Evolutionary conservation across 2,329 filamentous ascomycete species (phyloP).

Genomic region (Trichophyton verrucosum): DNA sequence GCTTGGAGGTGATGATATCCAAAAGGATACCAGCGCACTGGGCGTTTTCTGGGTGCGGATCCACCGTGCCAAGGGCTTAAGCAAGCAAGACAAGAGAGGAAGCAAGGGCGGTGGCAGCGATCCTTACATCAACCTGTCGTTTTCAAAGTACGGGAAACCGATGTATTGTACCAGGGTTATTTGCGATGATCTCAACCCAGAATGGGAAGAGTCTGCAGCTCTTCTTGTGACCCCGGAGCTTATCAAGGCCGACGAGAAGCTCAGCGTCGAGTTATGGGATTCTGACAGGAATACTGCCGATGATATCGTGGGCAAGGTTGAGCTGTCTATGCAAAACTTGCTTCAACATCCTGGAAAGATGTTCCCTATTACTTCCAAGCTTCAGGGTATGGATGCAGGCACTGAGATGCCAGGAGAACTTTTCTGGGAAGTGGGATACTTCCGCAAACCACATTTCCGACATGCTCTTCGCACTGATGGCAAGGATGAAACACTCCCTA

Average conservation of each 20-base stretch:
- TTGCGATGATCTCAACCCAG: constrained; percentile 81
- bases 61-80: constrained; percentile 72
- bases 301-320: constrained; percentile 88
- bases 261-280: constrained; percentile 93
- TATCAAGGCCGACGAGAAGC: constrained; percentile 84
- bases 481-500: constrained; percentile 64
- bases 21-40: constrained; percentile 71
- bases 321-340: constrained; percentile 86
- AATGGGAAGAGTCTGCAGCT: constrained; percentile 80
- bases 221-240: constrained; percentile 78
- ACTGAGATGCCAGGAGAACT: constrained; percentile 86
- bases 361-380: constrained; percentile 76
- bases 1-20: constrained; percentile 79
- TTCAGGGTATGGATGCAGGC: constrained; percentile 69
- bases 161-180: constrained; percentile 97
- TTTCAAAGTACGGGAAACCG: constrained; percentile 93
- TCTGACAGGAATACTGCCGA: constrained; percentile 85
- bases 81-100: constrained; percentile 78
- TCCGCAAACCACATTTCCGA: constrained; percentile 79
- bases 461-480: constrained; percentile 76
- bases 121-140: constrained; percentile 87
- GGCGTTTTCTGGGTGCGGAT: constrained; percentile 90
- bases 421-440: constrained; percentile 93
- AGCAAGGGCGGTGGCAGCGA: constrained; percentile 80
- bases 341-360: constrained; percentile 88